Base-by-base conservation (phyloP, 371 early-diverging fungal genomes). In the Mortierella sp. region DNA sequence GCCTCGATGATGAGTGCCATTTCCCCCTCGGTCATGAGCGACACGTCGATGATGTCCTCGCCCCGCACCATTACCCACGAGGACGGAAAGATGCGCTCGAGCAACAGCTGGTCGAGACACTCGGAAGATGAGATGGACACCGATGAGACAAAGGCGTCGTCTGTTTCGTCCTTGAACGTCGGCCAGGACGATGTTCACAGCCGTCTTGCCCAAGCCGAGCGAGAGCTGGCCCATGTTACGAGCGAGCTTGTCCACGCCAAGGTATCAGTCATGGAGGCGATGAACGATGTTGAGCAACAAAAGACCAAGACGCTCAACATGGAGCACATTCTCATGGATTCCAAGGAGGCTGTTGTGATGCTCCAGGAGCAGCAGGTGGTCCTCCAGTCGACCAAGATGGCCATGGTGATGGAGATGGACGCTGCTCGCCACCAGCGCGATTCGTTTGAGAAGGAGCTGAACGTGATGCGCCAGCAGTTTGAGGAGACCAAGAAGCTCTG, bases 221-320 rank as follows among this genome's bases (percentile, higher is more conserved):
- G 88, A 14, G 89, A 88, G 65, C 73, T 88, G 49, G 74, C 79
- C 41, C 82, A 84, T 60, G 83, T 88, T 49, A 88, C 87, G 44
- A 14, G 75, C 1, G 88, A 88, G 72, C 79, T 88, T 32, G 79
- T 83, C 65, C 72, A 70, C 51, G 77, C 81, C 76, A 88, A 83
- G 77, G 80, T 80, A 18, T 75, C 83, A 14, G 84, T 72, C 14
- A 77, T 83, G 77, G 85, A 79, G 78, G 88, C 81, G 24, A 82
- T 81, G 85, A 88, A 84, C 55, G 77, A 84, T 58, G 85, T 60
- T 71, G 85, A 85, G 55, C 72, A 75, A 14, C 85, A 81, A 65
- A 75, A 74, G 72, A 35, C 55, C 56, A 88, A 87, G 85, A 75
- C 83, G 10, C 77, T 70, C 60, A 74, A 29, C 24, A 78, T 81